phyloP scores from a whole-genome alignment of 2,329 filamentous ascomycete species.

The Cordyceps farinosa region DNA sequence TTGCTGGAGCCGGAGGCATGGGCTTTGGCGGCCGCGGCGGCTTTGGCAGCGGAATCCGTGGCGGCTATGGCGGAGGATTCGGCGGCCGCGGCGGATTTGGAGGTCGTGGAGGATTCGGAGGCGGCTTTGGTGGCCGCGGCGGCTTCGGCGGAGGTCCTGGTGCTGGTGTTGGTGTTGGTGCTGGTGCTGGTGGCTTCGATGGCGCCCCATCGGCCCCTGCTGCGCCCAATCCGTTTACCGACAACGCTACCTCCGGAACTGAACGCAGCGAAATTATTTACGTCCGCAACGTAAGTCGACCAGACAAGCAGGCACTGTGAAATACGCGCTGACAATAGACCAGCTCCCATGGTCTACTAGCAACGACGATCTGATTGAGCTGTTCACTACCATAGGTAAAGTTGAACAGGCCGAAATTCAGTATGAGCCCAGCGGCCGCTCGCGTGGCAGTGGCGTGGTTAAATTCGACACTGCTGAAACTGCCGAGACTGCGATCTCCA shows the following conservation, averaged over 20 bases:
- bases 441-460: constrained; percentile 93
- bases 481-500: constrained; percentile 89
- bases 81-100: constrained; percentile 49
- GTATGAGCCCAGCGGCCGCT: constrained; percentile 94
- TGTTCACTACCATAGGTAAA: constrained; percentile 97
- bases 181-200: constrained; percentile 41
- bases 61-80: constrained; percentile 55
- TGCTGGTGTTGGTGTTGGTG: constrained; percentile 33
- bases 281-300: constrained; percentile 82
- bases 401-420: constrained; percentile 99
- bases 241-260: constrained; percentile 81
- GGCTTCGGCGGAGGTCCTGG: constrained; percentile 41
- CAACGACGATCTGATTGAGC: constrained; percentile 93
- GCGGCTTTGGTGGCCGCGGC: constrained; percentile 50
- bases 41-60: constrained; percentile 55
- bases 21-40: constrained; percentile 56
- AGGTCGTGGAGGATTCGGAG: constrained; percentile 48
- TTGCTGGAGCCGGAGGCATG: constrained; percentile 62
- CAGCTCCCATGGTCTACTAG: constrained; percentile 98
- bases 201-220: constrained; percentile 45
- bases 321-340: background rate
- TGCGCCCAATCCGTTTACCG: constrained; percentile 87
- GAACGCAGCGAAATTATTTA: constrained; percentile 85
- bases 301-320: background rate
- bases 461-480: constrained; percentile 81